phyloP scores from a whole-genome alignment of 1,284 basidiomycete genomes.

The Blastosporella zonata region DNA sequence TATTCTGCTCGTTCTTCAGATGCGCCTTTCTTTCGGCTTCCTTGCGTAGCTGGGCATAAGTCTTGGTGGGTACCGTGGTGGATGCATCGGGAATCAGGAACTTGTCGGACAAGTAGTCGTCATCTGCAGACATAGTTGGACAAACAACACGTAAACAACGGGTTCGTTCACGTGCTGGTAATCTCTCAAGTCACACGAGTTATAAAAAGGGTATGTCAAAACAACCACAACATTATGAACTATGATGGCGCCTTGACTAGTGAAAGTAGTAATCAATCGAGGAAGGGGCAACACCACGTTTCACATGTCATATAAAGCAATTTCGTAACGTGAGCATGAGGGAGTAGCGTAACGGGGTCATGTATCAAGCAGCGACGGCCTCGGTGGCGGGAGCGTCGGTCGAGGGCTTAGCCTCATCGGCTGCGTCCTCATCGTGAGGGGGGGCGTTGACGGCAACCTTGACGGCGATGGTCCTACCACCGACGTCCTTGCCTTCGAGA shows the following conservation, averaged over 20 bases:
- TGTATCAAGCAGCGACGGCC: slow-evolving; percentile 21
- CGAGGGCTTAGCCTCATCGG: slow-evolving; percentile 25
- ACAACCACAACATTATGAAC: slow-evolving; percentile 24
- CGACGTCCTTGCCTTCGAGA: slow-evolving; percentile 80
- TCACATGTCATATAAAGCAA: slow-evolving; percentile 27
- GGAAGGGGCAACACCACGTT: slow-evolving; percentile 21
- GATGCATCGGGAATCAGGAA: slow-evolving; percentile 51
- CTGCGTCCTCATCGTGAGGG: slow-evolving; percentile 43
- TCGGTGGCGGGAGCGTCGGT: slow-evolving; percentile 17
- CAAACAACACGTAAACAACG: slow-evolving; percentile 25
- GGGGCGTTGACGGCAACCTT: slow-evolving; percentile 81
- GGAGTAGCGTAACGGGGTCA: slow-evolving; percentile 21
- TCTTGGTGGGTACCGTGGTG: slow-evolving; percentile 42
- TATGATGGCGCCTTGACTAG: slow-evolving; percentile 40
- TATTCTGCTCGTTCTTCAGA: slow-evolving; percentile 63
- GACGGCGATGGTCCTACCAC: slow-evolving; percentile 78
- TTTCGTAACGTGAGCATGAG: slow-evolving; percentile 25
- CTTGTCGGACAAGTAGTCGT: slow-evolving; percentile 84
- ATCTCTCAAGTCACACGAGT: slow-evolving; percentile 1
- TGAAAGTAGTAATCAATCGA: slow-evolving; percentile 23
- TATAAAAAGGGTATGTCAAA: slow-evolving; percentile 17
- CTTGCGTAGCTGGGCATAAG: slow-evolving; percentile 67
- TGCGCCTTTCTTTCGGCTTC: slow-evolving; percentile 55
- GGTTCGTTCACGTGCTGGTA: background rate
- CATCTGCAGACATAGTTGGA: slow-evolving; percentile 54